A percentile compares a stretch with the other conserved stretches of the same genome.
These are phyloP conservation scores for Clohesyomyces aquaticus DNA, from an alignment of 495 filamentous ascomycete species.

Conservation along the genomic window DNA sequence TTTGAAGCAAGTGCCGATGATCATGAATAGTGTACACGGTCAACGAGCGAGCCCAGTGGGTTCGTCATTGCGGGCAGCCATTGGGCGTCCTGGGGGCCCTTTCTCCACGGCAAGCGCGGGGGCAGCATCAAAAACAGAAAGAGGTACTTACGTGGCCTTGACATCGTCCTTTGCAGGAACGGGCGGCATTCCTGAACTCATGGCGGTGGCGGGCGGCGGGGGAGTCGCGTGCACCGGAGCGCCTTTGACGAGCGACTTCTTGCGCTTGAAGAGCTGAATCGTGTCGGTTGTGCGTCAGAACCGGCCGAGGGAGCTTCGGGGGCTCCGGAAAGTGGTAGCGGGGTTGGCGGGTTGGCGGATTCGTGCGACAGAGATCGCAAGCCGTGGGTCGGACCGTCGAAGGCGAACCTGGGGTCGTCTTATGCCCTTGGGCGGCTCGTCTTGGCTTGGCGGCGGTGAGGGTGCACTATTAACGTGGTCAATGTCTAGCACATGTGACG, in stretches of 20 bases:
- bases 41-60: no score
- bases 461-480: not conserved
- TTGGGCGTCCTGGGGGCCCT: no score
- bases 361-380: not conserved
- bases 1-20: no score
- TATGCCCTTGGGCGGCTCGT: not conserved
- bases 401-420: not conserved
- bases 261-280: slow-evolving; percentile 32
- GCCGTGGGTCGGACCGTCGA: not conserved
- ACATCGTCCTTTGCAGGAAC: slow-evolving; percentile 81
- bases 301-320: slow-evolving; percentile 9
- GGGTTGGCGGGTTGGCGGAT: not conserved
- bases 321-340: not conserved
- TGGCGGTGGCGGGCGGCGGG: slow-evolving; percentile 20
- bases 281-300: slow-evolving; percentile 8
- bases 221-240: slow-evolving; percentile 35
- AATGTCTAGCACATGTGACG: not conserved
- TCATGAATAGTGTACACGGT: no score
- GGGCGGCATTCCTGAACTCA: slow-evolving; percentile 42
- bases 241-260: slow-evolving; percentile 37
- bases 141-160: slow-evolving; percentile 70
- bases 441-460: no score
- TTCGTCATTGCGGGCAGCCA: no score
- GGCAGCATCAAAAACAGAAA: not conserved
- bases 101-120: no score